Evolutionary conservation across 208 protist genomes (phyloP).

Genomic region (Leishmania major): DNA sequence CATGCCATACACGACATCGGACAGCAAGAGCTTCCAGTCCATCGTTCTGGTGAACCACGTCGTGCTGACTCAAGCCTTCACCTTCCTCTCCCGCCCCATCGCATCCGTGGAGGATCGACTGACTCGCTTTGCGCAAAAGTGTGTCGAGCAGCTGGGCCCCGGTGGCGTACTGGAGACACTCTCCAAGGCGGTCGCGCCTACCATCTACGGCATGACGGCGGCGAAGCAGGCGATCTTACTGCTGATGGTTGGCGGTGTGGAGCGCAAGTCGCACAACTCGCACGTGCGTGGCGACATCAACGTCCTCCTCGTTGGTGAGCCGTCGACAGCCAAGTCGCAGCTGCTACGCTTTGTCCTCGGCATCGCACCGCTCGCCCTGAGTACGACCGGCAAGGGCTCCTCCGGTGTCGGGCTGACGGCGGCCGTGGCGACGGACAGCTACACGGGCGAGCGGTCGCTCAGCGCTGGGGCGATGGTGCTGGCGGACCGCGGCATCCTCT

Average conservation of each 20-base stretch:
- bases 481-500: slow-evolving; percentile 98
- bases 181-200: slow-evolving; percentile 95
- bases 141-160: slow-evolving; percentile 59
- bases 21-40: slow-evolving; percentile 91
- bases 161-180: slow-evolving; percentile 82
- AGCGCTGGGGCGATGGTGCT: slow-evolving; percentile 99
- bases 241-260: slow-evolving; percentile 97
- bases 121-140: slow-evolving; percentile 69
- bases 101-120: slow-evolving; percentile 71
- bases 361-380: slow-evolving; percentile 97
- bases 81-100: slow-evolving; percentile 49
- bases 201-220: slow-evolving; percentile 97
- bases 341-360: slow-evolving; percentile 97
- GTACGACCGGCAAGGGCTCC: slow-evolving; percentile 97
- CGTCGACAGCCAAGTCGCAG: slow-evolving; percentile 99
- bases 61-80: slow-evolving; percentile 59
- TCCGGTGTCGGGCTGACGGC: slow-evolving; percentile 99
- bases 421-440: slow-evolving; percentile 96
- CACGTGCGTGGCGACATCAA: slow-evolving; percentile 99
- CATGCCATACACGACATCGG: slow-evolving; percentile 88
- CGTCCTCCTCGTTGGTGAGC: slow-evolving; percentile 99
- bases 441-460: slow-evolving; percentile 96
- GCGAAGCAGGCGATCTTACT: slow-evolving; percentile 98
- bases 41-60: slow-evolving; percentile 96
- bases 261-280: slow-evolving; percentile 94